Percentiles rank a stretch among this genome's conserved stretches.
Evolutionary conservation across 2,329 filamentous ascomycete species (phyloP).

Genomic region (Paecilomyces niveus): DNA sequence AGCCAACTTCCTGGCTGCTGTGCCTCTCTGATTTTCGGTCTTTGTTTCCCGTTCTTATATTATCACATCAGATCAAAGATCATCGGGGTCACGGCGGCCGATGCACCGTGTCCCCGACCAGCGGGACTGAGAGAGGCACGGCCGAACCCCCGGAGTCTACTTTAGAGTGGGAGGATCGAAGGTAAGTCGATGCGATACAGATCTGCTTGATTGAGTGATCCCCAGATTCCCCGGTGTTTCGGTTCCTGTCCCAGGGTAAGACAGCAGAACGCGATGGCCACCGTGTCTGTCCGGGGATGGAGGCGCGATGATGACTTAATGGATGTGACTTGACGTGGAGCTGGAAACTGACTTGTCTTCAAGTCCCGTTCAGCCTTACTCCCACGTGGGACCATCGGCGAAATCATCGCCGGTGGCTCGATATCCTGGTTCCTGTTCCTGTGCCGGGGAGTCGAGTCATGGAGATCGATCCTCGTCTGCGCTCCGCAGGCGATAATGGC

Average conservation of each 20-base stretch:
- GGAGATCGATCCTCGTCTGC: constrained; percentile 29
- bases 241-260: no score
- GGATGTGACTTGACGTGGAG: neutral
- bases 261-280: no score
- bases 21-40: neutral
- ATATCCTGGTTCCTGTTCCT: neutral
- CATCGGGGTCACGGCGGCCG: neutral
- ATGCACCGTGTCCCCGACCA: constrained; percentile 2
- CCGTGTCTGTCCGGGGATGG: no score
- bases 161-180: no score
- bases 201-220: no score
- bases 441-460: constrained; percentile 10
- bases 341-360: neutral
- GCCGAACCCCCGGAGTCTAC: no score
- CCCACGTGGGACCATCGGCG: neutral
- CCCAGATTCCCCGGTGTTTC: no score
- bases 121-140: neutral
- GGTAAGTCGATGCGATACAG: no score
- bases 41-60: neutral
- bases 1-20: neutral
- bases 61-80: neutral
- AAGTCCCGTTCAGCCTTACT: neutral
- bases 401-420: neutral
- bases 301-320: neutral
- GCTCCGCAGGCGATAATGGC: constrained; percentile 9